Percentiles rank a stretch among this genome's conserved stretches.
Evolutionary conservation across 2,329 filamentous ascomycete species (phyloP).

Genomic region (Aureobasidium pullulans): DNA sequence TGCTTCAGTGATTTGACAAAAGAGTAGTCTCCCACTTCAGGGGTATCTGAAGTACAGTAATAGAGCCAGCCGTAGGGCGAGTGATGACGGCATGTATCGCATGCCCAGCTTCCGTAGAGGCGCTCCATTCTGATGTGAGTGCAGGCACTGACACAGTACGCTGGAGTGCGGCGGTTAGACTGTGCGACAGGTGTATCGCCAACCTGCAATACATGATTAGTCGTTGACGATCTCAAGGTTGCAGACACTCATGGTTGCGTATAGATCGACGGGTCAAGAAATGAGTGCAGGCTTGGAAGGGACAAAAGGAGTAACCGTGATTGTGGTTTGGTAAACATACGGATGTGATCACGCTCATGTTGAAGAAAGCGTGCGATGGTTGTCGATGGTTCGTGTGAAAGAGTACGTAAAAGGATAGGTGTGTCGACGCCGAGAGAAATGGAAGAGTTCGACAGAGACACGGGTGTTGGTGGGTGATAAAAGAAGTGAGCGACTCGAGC

Average conservation of each 20-base stretch:
- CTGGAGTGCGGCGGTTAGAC: not conserved
- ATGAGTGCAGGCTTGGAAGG: too few relatives aligned
- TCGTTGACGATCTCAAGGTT: too few relatives aligned
- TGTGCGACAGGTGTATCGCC: not conserved
- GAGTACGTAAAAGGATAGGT: not conserved
- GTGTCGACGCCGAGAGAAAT: not conserved
- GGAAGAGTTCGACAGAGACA: not conserved
- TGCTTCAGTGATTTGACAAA: not conserved
- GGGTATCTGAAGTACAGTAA: constrained; percentile 58
- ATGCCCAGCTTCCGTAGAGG: constrained; percentile 50
- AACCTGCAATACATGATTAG: not conserved
- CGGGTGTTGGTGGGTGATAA: not conserved
- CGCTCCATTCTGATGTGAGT: constrained; percentile 64
- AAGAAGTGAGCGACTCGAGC: not conserved
- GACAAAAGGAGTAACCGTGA: not conserved
- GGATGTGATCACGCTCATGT: constrained; percentile 1
- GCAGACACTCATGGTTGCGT: too few relatives aligned
- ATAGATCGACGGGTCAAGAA: not conserved
- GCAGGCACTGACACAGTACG: constrained; percentile 37
- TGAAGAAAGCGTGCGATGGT: not conserved
- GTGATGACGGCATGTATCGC: constrained; percentile 49
- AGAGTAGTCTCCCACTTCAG: not conserved
- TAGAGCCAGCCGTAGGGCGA: constrained; percentile 66
- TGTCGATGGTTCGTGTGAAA: not conserved
- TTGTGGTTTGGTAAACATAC: not conserved